Evolutionary conservation across 768 basidiomycete species (phyloP), one percentile per base, ranked within the genome.

Genomic region (Fibroporia radiculosa): DNA sequence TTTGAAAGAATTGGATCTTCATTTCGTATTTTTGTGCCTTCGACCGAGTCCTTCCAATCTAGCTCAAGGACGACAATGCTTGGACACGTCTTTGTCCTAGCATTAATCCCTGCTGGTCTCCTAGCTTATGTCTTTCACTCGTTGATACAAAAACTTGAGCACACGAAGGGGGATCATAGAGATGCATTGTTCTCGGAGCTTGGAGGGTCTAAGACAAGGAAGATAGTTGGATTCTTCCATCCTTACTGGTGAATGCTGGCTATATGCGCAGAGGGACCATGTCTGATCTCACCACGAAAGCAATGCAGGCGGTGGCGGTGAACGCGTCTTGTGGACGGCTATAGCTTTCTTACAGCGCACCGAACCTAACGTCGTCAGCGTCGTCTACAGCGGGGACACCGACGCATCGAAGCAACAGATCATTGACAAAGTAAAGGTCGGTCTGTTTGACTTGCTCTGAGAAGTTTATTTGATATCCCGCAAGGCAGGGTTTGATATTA

Each of bases 261-360:
- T 36, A 20, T 29, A 24, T 20, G 2, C 40, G 33, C 47, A 20
- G 16, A 23, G 25, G 45, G 45, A 27, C 31, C 33, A 34, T 37
- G 28, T 56, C 56, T 60, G 54, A 56, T 54, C 54, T 56, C 43
- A 56, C 55, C 28, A 40, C 56, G 52, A 36, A 61, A 84, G 95
- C 58, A 96, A 98, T 72, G 93, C 93, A 28, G 93, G 95, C 0
- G 95, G 95, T 10, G 96, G 95, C 22, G 95, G 96, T 1, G 95
- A 98, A 63, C 79, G 93, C 1, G 96, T 99, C 1, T 66, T 99
- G 0, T 97, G 93, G 93, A 83, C 87, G 0, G 93, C 92, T 1
- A 74, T 97, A 25, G 74, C 82, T 0, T 74, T 79, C 48, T 67
- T 88, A 42, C 93, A 96, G 56, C 72, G 75, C 18, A 69, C 73